Evolutionary conservation across 1,139 yeast species (phyloP), one percentile per base, ranked within the genome.

Genomic region (Pichia sp.): DNA sequence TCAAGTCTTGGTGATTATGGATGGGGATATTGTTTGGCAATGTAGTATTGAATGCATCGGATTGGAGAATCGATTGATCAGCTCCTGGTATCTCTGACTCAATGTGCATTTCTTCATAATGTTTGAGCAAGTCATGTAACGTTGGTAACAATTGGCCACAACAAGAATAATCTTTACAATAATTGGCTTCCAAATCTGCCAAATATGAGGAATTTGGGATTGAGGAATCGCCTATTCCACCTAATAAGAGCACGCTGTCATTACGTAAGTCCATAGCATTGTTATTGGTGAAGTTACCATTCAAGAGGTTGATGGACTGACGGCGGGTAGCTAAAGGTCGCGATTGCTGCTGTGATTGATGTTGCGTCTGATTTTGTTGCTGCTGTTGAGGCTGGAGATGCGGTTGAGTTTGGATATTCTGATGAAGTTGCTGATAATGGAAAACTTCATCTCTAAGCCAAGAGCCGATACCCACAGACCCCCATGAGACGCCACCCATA

Each of bases 401-500:
- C 13, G 41, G 39, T 17, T 22, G 25, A 28, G 18, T 28, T 24
- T 27, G 25, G 16, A 25, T 3, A 9, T 14, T 10, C 13, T 26
- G 29, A 11, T 21, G 22, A 21, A 11, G 12, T 20, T 27, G 16
- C 40, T 37, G 34, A 47, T 48, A 39, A 40, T 68, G 59, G 74
- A 74, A 70, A 26, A 85, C 94, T 58, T 91, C 98, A 56, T 91
- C 97, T 56, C 87, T 83, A 27, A 91, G 67, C 97, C 97, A 91
- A 17, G 93, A 80, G 10, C 97, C 96, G 30, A 91, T 88, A 18
- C 94, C 82, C 41, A 87, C 77, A 3, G 94, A 87, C 19, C 97
- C 97, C 96, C 96, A 91, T n/a, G 94, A 81, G 26, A 91, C 84
- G 35, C 97, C 97, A 29, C 97, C 97, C 78, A 88, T 84, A 9